Percentiles rank a stretch among this genome's conserved stretches.
Conservation (phyloP, 2,329 filamentous ascomycete genomes). For the Fusarium haematococcum region DNA sequence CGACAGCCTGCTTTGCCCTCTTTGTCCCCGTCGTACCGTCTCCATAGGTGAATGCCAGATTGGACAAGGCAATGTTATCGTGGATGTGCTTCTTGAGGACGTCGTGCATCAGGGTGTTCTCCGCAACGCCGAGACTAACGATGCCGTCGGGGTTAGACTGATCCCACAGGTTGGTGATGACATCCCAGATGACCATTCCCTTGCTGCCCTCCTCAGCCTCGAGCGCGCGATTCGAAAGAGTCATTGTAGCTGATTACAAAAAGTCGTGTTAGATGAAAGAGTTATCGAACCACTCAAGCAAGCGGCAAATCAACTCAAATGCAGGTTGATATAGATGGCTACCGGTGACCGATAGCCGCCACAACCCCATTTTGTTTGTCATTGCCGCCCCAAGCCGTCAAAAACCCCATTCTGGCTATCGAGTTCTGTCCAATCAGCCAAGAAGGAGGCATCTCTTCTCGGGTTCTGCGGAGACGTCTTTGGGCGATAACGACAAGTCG, state of each 20-base stretch:
- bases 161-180: conserved; percentile 59
- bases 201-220: conserved; percentile 44
- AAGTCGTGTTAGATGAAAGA: background rate
- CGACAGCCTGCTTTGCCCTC: conserved; percentile 46
- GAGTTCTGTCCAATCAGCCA: background rate
- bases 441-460: background rate
- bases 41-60: conserved; percentile 54
- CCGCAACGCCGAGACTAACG: conserved; percentile 63
- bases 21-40: conserved; percentile 55
- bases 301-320: background rate
- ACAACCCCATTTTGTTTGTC: background rate
- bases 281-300: conserved; percentile 1
- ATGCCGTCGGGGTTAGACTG: conserved; percentile 57
- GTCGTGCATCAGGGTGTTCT: conserved; percentile 65
- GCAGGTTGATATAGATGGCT: conserved; percentile 7
- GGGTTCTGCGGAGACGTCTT: background rate
- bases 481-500: background rate
- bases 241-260: conserved; percentile 20
- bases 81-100: conserved; percentile 56
- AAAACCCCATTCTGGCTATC: background rate
- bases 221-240: conserved; percentile 47
- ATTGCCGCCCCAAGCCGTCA: background rate
- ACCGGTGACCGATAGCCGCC: conserved; percentile 30
- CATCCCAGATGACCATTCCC: conserved; percentile 53
- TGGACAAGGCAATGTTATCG: conserved; percentile 48